phyloP scores from a whole-genome alignment of 148 eudicot genomes.

The Simmondsia chinensis region DNA sequence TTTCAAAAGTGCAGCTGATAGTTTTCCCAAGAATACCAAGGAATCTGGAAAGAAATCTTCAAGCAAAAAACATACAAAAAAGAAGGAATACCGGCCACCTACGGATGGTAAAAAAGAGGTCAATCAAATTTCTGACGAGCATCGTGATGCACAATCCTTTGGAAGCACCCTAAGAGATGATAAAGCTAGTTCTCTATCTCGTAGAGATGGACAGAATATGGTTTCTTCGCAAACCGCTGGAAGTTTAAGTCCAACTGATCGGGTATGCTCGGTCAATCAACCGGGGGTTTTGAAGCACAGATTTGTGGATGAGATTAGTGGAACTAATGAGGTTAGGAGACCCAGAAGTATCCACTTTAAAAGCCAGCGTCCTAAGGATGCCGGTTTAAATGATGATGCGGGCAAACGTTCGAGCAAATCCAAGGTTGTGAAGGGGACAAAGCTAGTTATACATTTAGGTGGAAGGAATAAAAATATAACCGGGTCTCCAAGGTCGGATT shows the following conservation, averaged over 20 bases:
- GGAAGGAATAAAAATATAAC: conserved; percentile 46
- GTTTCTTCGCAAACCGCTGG: conserved; percentile 37
- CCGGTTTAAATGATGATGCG: conserved; percentile 23
- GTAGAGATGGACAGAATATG: conserved; percentile 16
- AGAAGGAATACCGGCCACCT: conserved; percentile 34
- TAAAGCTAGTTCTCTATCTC: conserved; percentile 25
- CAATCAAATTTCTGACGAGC: conserved; percentile 27
- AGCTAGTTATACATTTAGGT: conserved; percentile 91
- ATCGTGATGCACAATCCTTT: conserved; percentile 22
- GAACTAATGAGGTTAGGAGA: conserved; percentile 25
- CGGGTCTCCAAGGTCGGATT: conserved; percentile 66
- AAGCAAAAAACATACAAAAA: conserved; percentile 49
- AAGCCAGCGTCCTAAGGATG: conserved; percentile 29
- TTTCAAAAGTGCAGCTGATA: conserved; percentile 57
- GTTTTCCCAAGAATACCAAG: conserved; percentile 66
- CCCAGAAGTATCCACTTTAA: conserved; percentile 40
- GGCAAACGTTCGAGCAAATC: conserved; percentile 36
- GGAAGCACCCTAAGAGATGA: conserved; percentile 24
- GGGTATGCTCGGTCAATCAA: conserved; percentile 33
- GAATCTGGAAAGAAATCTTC: conserved; percentile 54
- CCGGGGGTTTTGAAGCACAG: conserved; percentile 45
- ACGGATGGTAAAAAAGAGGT: conserved; percentile 20
- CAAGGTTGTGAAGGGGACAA: conserved; percentile 52
- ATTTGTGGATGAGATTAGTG: conserved; percentile 42
- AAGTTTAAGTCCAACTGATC: conserved; percentile 37